Conservation (phyloP, 2,329 filamentous ascomycete species). For the Arthrinium phaeospermum region DNA sequence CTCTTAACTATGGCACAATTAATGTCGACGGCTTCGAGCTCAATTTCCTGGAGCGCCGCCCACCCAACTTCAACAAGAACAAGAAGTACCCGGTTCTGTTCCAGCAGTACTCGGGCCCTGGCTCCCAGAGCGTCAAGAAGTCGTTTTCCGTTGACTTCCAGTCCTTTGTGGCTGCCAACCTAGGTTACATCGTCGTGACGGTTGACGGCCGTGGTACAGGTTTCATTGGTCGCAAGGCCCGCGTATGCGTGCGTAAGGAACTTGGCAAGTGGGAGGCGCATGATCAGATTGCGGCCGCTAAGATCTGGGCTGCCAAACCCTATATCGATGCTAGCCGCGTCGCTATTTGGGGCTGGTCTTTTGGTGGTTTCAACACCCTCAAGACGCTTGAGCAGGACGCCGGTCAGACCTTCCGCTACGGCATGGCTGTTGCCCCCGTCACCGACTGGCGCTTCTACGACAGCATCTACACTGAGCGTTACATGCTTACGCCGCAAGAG, state of each 20-base stretch:
- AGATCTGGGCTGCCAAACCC: conserved; percentile 78
- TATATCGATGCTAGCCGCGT: conserved; percentile 85
- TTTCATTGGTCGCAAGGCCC: conserved; percentile 82
- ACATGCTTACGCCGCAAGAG: conserved; percentile 92
- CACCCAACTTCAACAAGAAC: conserved; percentile 82
- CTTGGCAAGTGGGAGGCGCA: conserved; percentile 84
- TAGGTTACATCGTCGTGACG: conserved; percentile 94
- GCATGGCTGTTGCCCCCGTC: conserved; percentile 98
- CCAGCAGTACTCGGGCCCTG: conserved; percentile 91
- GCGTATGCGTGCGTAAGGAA: conserved; percentile 81
- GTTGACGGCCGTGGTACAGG: conserved; percentile 94
- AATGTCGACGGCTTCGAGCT: conserved; percentile 79
- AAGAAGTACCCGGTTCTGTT: conserved; percentile 95
- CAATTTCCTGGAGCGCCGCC: conserved; percentile 81
- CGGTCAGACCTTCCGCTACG: conserved; percentile 90
- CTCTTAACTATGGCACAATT: conserved; percentile 81
- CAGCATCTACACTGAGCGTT: conserved; percentile 91
- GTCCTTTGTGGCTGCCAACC: conserved; percentile 79
- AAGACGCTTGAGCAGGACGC: conserved; percentile 94
- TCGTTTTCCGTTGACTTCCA: conserved; percentile 87
- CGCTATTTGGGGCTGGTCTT: conserved; percentile 99
- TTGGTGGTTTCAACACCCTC: conserved; percentile 91
- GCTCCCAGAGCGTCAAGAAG: conserved; percentile 87
- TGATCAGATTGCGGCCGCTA: conserved; percentile 90
- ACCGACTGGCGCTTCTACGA: conserved; percentile 98